phyloP scores from a whole-genome alignment of 2,329 filamentous ascomycete species.

The Bipolaris victoriae region DNA sequence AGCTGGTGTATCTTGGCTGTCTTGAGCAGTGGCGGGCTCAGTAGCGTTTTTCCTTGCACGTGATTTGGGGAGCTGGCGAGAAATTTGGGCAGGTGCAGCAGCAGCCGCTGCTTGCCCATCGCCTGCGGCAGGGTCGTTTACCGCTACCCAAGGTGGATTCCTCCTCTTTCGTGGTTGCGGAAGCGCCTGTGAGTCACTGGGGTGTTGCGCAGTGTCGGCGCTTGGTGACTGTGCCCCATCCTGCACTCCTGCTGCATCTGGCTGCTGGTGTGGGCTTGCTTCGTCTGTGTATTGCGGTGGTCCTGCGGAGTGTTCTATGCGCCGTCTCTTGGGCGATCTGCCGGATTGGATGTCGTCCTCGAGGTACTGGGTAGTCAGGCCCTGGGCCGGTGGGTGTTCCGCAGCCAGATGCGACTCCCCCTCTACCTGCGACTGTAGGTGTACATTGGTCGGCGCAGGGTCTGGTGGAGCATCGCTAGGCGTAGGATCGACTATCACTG shows the following conservation, averaged over 20 bases:
- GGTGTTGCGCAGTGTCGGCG: background rate
- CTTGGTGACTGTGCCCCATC: background rate
- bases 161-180: conserved; percentile 16
- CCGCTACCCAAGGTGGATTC: conserved; percentile 37
- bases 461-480: background rate
- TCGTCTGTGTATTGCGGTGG: background rate
- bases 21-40: conserved; percentile 11
- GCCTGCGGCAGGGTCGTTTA: conserved; percentile 33
- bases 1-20: conserved; percentile 18
- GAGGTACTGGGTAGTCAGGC: conserved; percentile 10
- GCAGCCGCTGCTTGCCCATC: conserved; percentile 15
- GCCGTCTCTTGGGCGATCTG: conserved; percentile 32
- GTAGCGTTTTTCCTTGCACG: conserved; percentile 20
- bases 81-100: conserved; percentile 17
- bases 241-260: conserved; percentile 1
- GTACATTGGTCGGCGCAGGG: conserved; percentile 4
- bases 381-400: background rate
- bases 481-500: background rate
- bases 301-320: conserved; percentile 20
- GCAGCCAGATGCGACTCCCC: background rate
- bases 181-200: conserved; percentile 6
- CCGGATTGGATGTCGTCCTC: conserved; percentile 18
- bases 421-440: background rate
- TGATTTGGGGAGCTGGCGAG: conserved; percentile 21
- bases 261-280: background rate